Evolutionary conservation across 2,329 filamentous ascomycete species (phyloP).

Genomic region (Exophiala spinifera): DNA sequence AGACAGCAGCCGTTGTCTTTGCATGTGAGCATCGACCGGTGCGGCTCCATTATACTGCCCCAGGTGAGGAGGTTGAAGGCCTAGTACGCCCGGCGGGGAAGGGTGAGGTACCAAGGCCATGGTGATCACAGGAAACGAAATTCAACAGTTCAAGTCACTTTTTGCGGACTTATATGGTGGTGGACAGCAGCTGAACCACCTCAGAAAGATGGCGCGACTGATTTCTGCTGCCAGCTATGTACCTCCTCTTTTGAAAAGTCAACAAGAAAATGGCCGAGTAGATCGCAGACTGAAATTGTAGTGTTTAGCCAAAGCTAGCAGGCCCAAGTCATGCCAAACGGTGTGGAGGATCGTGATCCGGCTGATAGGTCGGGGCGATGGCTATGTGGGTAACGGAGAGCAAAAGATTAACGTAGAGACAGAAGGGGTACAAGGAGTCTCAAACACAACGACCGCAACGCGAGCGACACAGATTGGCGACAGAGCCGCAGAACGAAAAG

Average conservation of each 20-base stretch:
- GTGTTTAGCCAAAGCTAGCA: too few species aligned
- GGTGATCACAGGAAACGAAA: neutral
- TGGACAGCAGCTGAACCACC: too few species aligned
- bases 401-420: neutral
- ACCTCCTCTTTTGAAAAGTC: neutral
- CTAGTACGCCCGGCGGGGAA: constrained; percentile 23
- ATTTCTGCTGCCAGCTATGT: neutral
- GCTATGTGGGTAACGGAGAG: neutral
- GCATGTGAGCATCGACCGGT: constrained; percentile 45
- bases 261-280: neutral
- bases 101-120: constrained; percentile 26
- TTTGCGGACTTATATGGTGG: too few species aligned
- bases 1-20: constrained; percentile 62
- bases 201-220: too few species aligned
- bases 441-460: neutral
- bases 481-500: neutral
- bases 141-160: neutral
- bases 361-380: neutral
- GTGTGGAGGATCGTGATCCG: too few species aligned
- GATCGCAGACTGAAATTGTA: neutral
- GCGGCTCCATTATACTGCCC: constrained; percentile 45
- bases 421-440: neutral
- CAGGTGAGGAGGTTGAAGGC: constrained; percentile 39
- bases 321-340: too few species aligned
- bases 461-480: neutral